Evolutionary conservation across 2,329 filamentous ascomycete genomes (phyloP), one percentile per base, ranked within the genome.

Genomic region (Fusarium penzigii): DNA sequence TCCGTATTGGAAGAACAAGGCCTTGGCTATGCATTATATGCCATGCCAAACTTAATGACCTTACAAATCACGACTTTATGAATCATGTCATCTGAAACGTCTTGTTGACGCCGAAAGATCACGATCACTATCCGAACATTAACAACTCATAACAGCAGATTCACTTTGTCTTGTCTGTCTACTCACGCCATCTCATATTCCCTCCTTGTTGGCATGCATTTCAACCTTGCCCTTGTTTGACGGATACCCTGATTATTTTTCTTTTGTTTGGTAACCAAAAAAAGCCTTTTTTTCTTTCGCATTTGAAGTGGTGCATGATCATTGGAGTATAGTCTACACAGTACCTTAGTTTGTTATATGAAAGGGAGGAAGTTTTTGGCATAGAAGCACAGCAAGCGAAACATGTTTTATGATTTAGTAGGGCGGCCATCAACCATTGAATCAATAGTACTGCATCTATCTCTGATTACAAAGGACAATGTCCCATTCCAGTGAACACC

Each of bases 331-430:
- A 25, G 20, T 25, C 32, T 11, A 36, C 32, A 36, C 32, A 36
- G 3, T 36, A 36, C 20, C 20, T 25, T 25, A 25, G 20, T 25
- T 25, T 25, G 32, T 36, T 14, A 12, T 36, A 36, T 36, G 13
- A 12, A 73, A 72, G 3, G 13, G 32, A 14, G 32, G 13, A 36
- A 36, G 13, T 36, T 36, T 6, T 36, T 14, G 13, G 32, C 10
- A 12, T 14, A 36, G 32, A 11, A 36, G 32, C 10, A 12, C 32
- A 36, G 32, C 32, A 36, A 36, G 32, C 32, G 32, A 36, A 7
- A 25, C 20, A 25, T 25, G 7, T 25, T 25, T 25, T 25, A 25
- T 25, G 20, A 5, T 25, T 25, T 25, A 25, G 20, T 25, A 25
- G 20, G 20, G 20, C 20, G 20, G 20, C 20, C 20, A 25, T 25